Evolutionary conservation across 306 rosid species (phyloP).

Genomic region (Boehmeria nivea): DNA sequence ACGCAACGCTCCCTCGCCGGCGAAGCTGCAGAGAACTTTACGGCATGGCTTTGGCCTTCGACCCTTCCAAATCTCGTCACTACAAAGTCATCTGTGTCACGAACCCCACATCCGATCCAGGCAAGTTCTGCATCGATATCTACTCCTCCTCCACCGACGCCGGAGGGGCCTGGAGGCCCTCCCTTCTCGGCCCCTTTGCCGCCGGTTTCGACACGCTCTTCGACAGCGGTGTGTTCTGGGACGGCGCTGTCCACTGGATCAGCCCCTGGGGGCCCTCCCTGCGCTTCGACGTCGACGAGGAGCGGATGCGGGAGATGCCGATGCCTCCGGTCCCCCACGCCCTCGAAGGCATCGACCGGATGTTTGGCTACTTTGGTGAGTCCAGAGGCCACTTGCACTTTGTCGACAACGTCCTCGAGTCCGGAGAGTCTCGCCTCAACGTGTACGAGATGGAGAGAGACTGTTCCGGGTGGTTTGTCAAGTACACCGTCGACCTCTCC

Average conservation of each 20-base stretch:
- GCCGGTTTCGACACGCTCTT: too few relatives aligned
- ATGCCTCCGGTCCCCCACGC: slow-evolving; percentile 9
- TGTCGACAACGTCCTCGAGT: slow-evolving; percentile 10
- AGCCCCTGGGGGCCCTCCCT: slow-evolving; percentile 4
- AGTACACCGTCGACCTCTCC: slow-evolving; percentile 23
- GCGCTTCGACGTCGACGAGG: slow-evolving; percentile 12
- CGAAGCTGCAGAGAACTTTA: neutral
- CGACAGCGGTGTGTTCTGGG: too few relatives aligned
- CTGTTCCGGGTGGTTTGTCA: slow-evolving; percentile 26
- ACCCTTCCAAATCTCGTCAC: too few relatives aligned
- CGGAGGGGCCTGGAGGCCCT: too few relatives aligned
- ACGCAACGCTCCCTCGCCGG: neutral
- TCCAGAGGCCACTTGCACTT: slow-evolving; percentile 33
- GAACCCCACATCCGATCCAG: too few relatives aligned
- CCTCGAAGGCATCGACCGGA: neutral
- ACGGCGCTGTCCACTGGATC: neutral
- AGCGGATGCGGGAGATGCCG: neutral
- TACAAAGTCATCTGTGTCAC: too few relatives aligned
- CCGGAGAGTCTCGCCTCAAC: slow-evolving; percentile 7
- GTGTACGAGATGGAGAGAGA: slow-evolving; percentile 26
- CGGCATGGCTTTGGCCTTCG: neutral
- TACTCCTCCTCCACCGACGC: too few relatives aligned
- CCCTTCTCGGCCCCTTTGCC: too few relatives aligned
- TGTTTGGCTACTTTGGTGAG: slow-evolving; percentile 19
- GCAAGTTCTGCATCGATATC: too few relatives aligned